Evolutionary conservation across 768 basidiomycete genomes (phyloP).

Genomic region (Pisolithus marmoratus): DNA sequence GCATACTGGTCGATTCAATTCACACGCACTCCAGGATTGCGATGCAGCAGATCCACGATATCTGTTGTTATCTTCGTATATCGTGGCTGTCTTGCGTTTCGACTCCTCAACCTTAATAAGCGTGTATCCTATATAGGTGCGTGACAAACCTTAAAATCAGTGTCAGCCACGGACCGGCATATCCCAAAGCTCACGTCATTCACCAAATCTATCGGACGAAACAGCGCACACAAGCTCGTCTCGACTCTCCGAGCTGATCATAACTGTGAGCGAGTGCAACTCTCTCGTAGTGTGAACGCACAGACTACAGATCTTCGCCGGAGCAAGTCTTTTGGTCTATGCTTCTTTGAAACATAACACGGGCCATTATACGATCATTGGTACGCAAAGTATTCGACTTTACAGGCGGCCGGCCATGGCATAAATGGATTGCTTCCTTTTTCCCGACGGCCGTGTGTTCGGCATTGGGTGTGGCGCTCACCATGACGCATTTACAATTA

Average conservation of each 20-base stretch:
- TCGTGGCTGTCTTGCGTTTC: not conserved
- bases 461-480: too few relatives aligned
- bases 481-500: too few relatives aligned
- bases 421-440: too few relatives aligned
- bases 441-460: too few relatives aligned
- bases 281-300: too few relatives aligned
- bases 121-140: conserved; percentile 6
- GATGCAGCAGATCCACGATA: too few relatives aligned
- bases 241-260: conserved; percentile 6
- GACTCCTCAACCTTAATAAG: conserved; percentile 2
- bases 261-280: conserved; percentile 13
- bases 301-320: too few relatives aligned
- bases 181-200: conserved; percentile 28
- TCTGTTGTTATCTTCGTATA: not conserved
- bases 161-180: conserved; percentile 11
- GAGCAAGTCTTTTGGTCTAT: too few relatives aligned
- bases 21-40: not conserved
- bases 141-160: conserved; percentile 2
- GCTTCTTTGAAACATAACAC: too few relatives aligned
- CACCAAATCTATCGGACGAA: conserved; percentile 13
- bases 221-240: conserved; percentile 9
- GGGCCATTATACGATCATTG: too few relatives aligned
- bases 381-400: too few relatives aligned
- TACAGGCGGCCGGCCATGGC: too few relatives aligned
- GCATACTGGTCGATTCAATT: not conserved